Conservation (phyloP, 768 basidiomycete genomes). For the Mycena amicta region DNA sequence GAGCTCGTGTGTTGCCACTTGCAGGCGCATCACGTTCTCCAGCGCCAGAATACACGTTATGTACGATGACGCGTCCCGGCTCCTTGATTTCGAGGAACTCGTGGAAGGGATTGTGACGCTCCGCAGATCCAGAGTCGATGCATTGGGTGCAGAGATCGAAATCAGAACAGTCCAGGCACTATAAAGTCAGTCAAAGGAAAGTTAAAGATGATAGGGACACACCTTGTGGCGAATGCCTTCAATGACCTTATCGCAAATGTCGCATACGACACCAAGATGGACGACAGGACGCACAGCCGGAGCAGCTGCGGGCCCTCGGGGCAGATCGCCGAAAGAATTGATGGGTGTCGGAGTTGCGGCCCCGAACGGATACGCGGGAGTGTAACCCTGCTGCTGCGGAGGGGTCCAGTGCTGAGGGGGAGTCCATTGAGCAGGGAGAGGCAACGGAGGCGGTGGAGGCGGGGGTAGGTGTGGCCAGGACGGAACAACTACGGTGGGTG, state of each 20-base stretch:
- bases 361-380: slow-evolving; percentile 18
- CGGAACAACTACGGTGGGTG: background rate
- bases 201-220: slow-evolving; percentile 20
- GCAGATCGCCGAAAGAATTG: slow-evolving; percentile 7
- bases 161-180: slow-evolving; percentile 41
- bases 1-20: slow-evolving; percentile 5
- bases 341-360: slow-evolving; percentile 13
- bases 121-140: slow-evolving; percentile 48
- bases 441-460: slow-evolving; percentile 22
- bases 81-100: slow-evolving; percentile 71
- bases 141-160: slow-evolving; percentile 73
- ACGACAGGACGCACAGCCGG: slow-evolving; percentile 22
- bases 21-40: slow-evolving; percentile 30
- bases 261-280: slow-evolving; percentile 66
- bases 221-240: slow-evolving; percentile 78
- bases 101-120: slow-evolving; percentile 63
- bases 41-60: slow-evolving; percentile 54
- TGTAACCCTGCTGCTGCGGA: slow-evolving; percentile 12
- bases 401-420: background rate
- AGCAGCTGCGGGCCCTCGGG: slow-evolving; percentile 7
- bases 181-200: background rate
- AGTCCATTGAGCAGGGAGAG: too few relatives aligned
- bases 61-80: slow-evolving; percentile 67
- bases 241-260: slow-evolving; percentile 59
- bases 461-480: slow-evolving; percentile 18